A percentile compares a stretch with the other conserved stretches of the same genome.
Conservation (phyloP, 1,139 yeast species). For the Lodderomyces pseudojiufengensis region DNA sequence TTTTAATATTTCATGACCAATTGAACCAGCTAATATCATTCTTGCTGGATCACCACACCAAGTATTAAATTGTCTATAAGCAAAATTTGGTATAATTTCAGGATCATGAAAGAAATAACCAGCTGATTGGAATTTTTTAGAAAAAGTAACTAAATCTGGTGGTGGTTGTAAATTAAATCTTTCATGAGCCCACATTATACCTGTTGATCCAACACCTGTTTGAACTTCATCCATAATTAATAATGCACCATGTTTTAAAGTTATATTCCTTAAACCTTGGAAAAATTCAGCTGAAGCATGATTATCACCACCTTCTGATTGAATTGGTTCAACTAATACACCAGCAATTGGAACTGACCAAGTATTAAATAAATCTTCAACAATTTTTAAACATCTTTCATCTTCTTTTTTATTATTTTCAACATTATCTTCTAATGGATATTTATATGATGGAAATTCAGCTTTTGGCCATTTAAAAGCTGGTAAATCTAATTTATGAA, state of each 20-base stretch:
- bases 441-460: constrained; percentile 69
- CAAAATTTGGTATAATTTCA: constrained; percentile 62
- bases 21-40: constrained; percentile 67
- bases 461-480: constrained; percentile 88
- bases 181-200: constrained; percentile 84
- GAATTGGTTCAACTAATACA: constrained; percentile 74
- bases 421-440: constrained; percentile 60
- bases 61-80: constrained; percentile 85
- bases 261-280: constrained; percentile 73
- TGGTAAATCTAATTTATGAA: constrained; percentile 81
- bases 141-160: constrained; percentile 79
- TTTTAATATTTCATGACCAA: constrained; percentile 59
- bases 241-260: constrained; percentile 62
- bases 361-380: constrained; percentile 53
- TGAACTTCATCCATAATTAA: constrained; percentile 82
- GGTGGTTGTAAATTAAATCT: constrained; percentile 69
- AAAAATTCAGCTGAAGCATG: constrained; percentile 73
- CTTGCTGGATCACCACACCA: constrained; percentile 91
- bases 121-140: constrained; percentile 83
- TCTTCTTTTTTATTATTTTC: constrained; percentile 63
- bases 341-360: constrained; percentile 74
- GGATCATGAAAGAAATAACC: constrained; percentile 77
- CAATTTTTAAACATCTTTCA: constrained; percentile 56
- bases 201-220: constrained; percentile 86
- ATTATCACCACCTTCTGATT: constrained; percentile 86